Base-by-base conservation (phyloP, 495 filamentous ascomycete genomes). In the Daldinia childiae region DNA sequence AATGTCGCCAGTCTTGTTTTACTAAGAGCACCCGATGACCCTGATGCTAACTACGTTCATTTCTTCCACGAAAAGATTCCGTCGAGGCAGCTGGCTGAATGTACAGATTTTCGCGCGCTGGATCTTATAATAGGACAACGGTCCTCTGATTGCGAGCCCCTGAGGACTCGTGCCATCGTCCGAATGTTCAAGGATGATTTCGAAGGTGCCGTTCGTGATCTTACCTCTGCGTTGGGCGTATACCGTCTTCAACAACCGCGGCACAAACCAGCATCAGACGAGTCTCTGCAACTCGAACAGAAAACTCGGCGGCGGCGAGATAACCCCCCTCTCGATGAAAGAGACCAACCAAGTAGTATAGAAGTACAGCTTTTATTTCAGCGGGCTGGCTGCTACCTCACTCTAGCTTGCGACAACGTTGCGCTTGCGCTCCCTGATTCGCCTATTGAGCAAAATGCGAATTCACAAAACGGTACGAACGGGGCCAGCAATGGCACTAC, bases 1-100 rank as follows among this genome's bases (percentile, higher is more conserved):
- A 90, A 93, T 55, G 92, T 93, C 3, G 92, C 90, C n/a, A 82
- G 86, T 19, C 83, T 89, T 57, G 92, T 94, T 17, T 79, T 93
- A 54, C 87, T 90, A 74, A 82, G 92, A 55, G 88, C 84, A 57
- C 80, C 87, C 0, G 73, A 83, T 24, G 87, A 92, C 68, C 76
- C 83, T 9, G 91, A 93, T 70, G 92, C 90, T 30, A 91, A 90
- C 69, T 94, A 94, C 67, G 92, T 94, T 4, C 90, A 94, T 71
- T 94, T 94, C 79, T 94, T 94, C 76, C 92, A 94, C 79, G 92
- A 94, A 74, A 94, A 93, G 82, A 94, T 94, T 41, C 92, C 92
- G 1, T 90, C 87, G 12, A 82, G 92, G 27, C 90, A 91, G 79
- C 84, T 94, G 68, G 91, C 89, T 54, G 87, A 93, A 72, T 91